A percentile compares a stretch with the other conserved stretches of the same genome.
Evolutionary conservation across 2,329 filamentous ascomycete genomes (phyloP).

Genomic region (Paecilomyces niveus): DNA sequence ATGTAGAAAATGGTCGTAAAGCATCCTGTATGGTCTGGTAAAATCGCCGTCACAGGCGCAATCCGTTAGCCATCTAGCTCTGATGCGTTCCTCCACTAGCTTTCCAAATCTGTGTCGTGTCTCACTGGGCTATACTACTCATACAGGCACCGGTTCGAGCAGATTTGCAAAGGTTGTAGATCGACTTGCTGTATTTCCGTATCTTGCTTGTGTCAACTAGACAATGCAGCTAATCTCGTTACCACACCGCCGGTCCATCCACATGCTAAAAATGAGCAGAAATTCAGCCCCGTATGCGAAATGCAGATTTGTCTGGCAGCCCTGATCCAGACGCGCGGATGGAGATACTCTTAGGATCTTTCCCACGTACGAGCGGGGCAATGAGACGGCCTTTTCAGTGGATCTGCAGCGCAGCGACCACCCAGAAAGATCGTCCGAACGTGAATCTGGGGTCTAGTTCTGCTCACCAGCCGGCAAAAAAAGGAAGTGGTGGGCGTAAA

Average conservation of each 20-base stretch:
- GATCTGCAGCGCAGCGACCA: background rate
- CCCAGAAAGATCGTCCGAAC: background rate
- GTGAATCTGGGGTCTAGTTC: background rate
- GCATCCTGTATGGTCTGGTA: background rate
- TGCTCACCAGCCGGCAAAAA: background rate
- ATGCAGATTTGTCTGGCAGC: background rate
- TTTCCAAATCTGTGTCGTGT: background rate
- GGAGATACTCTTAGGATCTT: constrained; percentile 9
- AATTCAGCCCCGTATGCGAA: background rate
- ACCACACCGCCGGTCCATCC: background rate
- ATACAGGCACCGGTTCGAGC: background rate
- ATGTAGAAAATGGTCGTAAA: background rate
- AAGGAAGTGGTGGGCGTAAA: background rate
- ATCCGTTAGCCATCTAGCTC: background rate
- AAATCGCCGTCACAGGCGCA: background rate
- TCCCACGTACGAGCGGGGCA: background rate
- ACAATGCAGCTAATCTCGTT: background rate
- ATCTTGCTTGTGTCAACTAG: background rate
- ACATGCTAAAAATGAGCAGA: background rate
- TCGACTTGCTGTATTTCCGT: background rate
- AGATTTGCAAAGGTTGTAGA: background rate
- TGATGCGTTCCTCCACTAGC: background rate
- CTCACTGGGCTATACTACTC: background rate
- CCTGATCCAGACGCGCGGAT: background rate
- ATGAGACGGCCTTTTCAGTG: background rate